Evolutionary conservation across 2,329 filamentous ascomycete genomes (phyloP), one percentile per base, ranked within the genome.

Genomic region (Chalaropsis ovoidea): DNA sequence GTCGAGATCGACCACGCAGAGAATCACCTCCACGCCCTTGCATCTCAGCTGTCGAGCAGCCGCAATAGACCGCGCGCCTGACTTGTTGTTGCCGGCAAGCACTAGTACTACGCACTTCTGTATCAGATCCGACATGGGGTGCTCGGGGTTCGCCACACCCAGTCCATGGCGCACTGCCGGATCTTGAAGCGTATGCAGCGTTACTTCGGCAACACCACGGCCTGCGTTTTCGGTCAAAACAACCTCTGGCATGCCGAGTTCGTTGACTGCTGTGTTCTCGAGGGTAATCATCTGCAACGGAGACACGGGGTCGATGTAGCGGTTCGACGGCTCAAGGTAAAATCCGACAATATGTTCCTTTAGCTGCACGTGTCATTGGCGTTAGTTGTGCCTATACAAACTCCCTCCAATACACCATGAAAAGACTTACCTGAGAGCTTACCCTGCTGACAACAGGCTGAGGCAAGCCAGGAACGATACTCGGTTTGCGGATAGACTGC

Each of bases 31-130:
- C 65, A 90, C 79, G 22, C 89, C 88, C 69, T 92, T 89, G 72
- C 92, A 93, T 63, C 89, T 85, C 8, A 97, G 81, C 73, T 97
- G 92, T 3, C 94, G 85, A 35, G 87, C 91, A 3, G 91, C 91
- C 15, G 90, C 89, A 64, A 97, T 81, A 2, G 91, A 90, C 67
- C 93, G 83, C 45, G 89, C 86, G 47, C 93, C 92, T 0, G 87
- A 91, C 70, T 90, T 90, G 75, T 96, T 93, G 74, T 96, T 97
- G n/a, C 94, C 93, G 0, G 90, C 92, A n/a, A 97, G 80, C 6
- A 97, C 84, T 24, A 95, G 85, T 41, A 85, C 77, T 0, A 80
- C 78, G 3, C 75, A 74, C 54, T 74, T 68, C 67, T 73, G 49
- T 72, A 66, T 43, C 70, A 70, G 8, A 71, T 69, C 67, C 15